These are phyloP conservation scores for Echria macrotheca DNA, from an alignment of 495 filamentous ascomycete species.

Conservation along the genomic window DNA sequence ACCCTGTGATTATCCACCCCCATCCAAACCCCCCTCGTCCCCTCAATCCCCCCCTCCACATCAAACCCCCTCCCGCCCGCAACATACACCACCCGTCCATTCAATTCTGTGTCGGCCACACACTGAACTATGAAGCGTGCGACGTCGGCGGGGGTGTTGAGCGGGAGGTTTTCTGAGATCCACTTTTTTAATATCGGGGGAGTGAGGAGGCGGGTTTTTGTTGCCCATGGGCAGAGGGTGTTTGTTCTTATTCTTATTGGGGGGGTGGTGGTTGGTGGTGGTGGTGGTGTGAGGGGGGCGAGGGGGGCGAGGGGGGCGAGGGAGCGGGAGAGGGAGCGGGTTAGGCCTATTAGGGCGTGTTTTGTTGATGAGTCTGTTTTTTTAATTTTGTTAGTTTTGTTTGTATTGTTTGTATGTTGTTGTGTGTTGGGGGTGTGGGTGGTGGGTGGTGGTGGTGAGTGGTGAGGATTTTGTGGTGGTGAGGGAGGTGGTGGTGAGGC, in stretches of 20 bases:
- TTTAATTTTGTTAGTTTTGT: neutral
- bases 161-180: slow-evolving; percentile 39
- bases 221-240: slow-evolving; percentile 50
- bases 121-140: slow-evolving; percentile 39
- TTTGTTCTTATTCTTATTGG: slow-evolving; percentile 49
- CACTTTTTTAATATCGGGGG: slow-evolving; percentile 40
- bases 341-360: slow-evolving; percentile 46
- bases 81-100: slow-evolving; percentile 44
- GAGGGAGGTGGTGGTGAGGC: neutral
- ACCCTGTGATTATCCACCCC: slow-evolving; percentile 35
- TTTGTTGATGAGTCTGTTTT: slow-evolving; percentile 39
- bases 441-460: too few relatives aligned
- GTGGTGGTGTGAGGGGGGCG: slow-evolving; percentile 30
- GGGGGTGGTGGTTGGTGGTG: too few relatives aligned
- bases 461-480: neutral
- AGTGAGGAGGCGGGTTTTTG: slow-evolving; percentile 29
- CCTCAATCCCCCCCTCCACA: slow-evolving; percentile 40
- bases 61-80: slow-evolving; percentile 46
- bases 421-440: too few relatives aligned
- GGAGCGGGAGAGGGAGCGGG: slow-evolving; percentile 40
- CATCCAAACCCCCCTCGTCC: slow-evolving; percentile 39
- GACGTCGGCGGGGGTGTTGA: slow-evolving; percentile 42
- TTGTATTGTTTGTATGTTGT: too few relatives aligned
- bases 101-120: slow-evolving; percentile 31
- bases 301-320: slow-evolving; percentile 22